Evolutionary conservation across 257 asterid genomes (phyloP), one percentile per base, ranked within the genome.

Genomic region (Fraxinus anomala): DNA sequence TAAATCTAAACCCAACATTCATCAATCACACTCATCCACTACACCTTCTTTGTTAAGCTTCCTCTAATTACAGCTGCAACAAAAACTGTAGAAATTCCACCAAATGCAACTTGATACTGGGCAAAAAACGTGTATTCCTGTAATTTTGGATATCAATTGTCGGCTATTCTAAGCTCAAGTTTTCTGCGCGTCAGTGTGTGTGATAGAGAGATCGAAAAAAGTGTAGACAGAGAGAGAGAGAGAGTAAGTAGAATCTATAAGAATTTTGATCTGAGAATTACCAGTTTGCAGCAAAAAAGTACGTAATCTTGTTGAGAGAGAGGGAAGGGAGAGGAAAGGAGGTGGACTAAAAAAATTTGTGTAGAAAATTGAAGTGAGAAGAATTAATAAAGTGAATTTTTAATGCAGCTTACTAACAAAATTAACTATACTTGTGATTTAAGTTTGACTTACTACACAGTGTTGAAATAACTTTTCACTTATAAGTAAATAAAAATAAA

Each of bases 161-260:
- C 73, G 78, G 81, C 82, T 34, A 73, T 26, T 61, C 42, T 51
- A 79, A 65, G 70, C 78, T 68, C 68, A 5, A 75, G 71, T 70
- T 42, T 61, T 23, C 34, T 26, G 36, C 31, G 68, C 30, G 68
- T 24, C 68, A 21, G 75, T 75, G 83, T 79, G 77, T 63, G 74
- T 65, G 72, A 82, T 79, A 82, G 80, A 85, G 79, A 79, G 82
- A 85, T 82, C 86, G 70, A 78, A 30, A 42, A 39, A 79, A 84
- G 40, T 54, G 37, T 74, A 76, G 78, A 59, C 76, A 49, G 71
- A 42, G 82, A 76, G 82, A 59, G 78, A 79, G 80, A 40, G 13
- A 10, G 47, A 10, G 51, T 2, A 12, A 42, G 59, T 39, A 77
- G 70, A 73, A 74, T 66, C 81, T 74, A 78, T 75, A 72, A 75